Evolutionary conservation across 2,329 filamentous ascomycete species (phyloP), one percentile per base, ranked within the genome.

Genomic region (Aspergillus sp.): DNA sequence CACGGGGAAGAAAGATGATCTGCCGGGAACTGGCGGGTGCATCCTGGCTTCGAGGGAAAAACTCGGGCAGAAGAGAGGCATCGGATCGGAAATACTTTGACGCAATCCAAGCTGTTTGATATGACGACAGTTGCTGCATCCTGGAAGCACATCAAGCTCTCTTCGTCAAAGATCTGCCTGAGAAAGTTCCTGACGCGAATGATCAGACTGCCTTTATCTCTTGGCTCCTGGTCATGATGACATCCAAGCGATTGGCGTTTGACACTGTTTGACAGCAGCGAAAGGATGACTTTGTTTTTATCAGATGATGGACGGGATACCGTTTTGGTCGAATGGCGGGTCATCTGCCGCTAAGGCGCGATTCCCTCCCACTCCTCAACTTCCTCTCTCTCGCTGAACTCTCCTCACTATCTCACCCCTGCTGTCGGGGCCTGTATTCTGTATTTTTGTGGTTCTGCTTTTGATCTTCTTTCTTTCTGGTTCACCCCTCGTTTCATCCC

Each of bases 291-390:
- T 46, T 11, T 48, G 19, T 22, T 19, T 17, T 45, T 43, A 54
- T 59, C 57, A 59, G 57, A 59, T 59, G 57, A 59, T 59, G 52
- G 25, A 4, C 25, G 25, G 25, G 6, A 28, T 41, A 15, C 45
- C 38, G 50, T 22, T 45, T 55, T 53, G 50, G 34, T 22, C 6
- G n/a, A 38, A 50, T 52, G 59, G 59, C 59, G 59, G 53, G 59
- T 61, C 59, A 61, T 61, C 59, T 57, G 59, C 59, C 53, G 25
- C 53, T 53, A 61, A 48, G 59, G 41, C 38, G 53, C 53, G 47
- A 61, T 52, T 49, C 19, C 52, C 19, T 22, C 23, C 57, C 28
- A 48, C 57, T 48, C 23, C 25, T 7, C 25, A 23, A 55, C 51
- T 53, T 34, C 28, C 52, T 43, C 51, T 23, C 46, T 50, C 45